Conservation (phyloP, 169 alveolate species). For the Cryptosporidium sp. region DNA sequence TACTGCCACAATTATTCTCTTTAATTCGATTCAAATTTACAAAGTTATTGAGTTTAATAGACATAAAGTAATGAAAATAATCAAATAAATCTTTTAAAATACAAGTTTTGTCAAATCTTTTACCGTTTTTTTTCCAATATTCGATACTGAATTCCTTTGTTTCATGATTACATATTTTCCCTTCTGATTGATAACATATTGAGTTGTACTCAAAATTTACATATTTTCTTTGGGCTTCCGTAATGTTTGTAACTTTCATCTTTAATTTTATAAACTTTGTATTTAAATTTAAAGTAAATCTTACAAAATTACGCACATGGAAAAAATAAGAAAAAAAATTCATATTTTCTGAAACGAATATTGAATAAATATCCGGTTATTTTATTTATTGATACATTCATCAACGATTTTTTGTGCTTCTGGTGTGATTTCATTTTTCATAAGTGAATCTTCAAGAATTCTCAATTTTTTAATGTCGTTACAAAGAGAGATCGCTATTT, state of each 20-base stretch:
- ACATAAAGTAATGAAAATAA: not conserved
- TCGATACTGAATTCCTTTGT: conserved; percentile 5
- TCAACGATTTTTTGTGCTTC: conserved; percentile 47
- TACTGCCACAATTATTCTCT: not conserved
- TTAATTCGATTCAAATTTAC: not conserved
- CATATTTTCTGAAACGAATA: not conserved
- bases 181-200: not conserved
- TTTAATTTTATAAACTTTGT: not conserved
- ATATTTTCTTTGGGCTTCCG: not conserved
- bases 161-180: not conserved
- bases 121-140: conserved; percentile 31
- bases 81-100: not conserved
- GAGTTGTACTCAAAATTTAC: not conserved
- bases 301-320: not conserved
- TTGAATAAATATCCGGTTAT: not conserved
- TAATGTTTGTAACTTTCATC: not conserved
- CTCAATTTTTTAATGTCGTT: conserved; percentile 12
- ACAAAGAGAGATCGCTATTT: conserved; percentile 42
- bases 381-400: not conserved
- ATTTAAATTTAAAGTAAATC: not conserved
- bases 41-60: not conserved
- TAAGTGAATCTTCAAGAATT: conserved; percentile 22
- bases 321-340: conserved; percentile 10
- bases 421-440: conserved; percentile 9
- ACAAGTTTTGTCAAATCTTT: not conserved